Evolutionary conservation across 805 yeast genomes (phyloP).

Genomic region (Wickerhamiella lipophila): DNA sequence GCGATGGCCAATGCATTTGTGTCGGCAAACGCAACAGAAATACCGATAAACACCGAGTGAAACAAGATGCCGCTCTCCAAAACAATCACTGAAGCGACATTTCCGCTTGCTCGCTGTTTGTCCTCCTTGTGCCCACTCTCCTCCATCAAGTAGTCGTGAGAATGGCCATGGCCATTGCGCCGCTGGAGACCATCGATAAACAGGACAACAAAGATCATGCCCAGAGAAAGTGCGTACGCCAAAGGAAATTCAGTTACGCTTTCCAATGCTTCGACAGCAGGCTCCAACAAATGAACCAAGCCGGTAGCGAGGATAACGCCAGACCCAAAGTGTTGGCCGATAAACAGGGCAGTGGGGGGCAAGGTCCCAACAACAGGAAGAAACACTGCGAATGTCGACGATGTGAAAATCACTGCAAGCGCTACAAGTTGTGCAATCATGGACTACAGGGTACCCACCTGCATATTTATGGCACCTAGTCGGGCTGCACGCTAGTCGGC

Average conservation of each 20-base stretch:
- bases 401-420: not conserved
- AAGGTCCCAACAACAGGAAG: slow-evolving; percentile 10
- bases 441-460: no score
- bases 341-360: slow-evolving; percentile 3
- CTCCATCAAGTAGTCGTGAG: slow-evolving; percentile 1
- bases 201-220: slow-evolving; percentile 9
- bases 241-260: slow-evolving; percentile 5
- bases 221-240: slow-evolving; percentile 12
- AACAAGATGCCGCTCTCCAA: slow-evolving; percentile 69
- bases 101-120: not conserved
- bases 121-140: not conserved
- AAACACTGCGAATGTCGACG: slow-evolving; percentile 7
- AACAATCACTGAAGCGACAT: slow-evolving; percentile 9
- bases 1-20: slow-evolving; percentile 65
- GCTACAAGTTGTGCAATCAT: slow-evolving; percentile 3
- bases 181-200: slow-evolving; percentile 9
- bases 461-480: no score
- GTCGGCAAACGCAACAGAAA: slow-evolving; percentile 66
- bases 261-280: slow-evolving; percentile 16
- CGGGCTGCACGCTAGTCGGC: no score
- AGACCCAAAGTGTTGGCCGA: slow-evolving; percentile 41
- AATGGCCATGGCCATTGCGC: slow-evolving; percentile 11
- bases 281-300: slow-evolving; percentile 44
- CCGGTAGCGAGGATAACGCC: slow-evolving; percentile 69
- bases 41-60: slow-evolving; percentile 74